Percentiles rank a stretch among this genome's conserved stretches.
Conservation (phyloP, 768 basidiomycete species). For the Russula ochroleuca region DNA sequence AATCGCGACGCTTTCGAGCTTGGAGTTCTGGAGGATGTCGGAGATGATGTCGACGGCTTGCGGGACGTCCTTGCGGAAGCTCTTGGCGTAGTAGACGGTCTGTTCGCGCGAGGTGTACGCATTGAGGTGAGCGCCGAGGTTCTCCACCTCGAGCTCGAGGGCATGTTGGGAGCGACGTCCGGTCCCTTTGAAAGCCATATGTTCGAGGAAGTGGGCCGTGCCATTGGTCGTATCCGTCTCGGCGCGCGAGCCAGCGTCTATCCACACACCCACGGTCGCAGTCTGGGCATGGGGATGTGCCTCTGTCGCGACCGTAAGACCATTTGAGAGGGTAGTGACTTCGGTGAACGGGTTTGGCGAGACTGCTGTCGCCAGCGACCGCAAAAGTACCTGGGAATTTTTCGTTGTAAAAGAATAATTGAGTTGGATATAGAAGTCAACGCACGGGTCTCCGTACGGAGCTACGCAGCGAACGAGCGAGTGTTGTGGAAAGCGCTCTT, state of each 20-base stretch:
- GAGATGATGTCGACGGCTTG: slow-evolving; percentile 93
- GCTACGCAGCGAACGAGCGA: slow-evolving; percentile 23
- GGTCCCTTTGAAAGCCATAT: slow-evolving; percentile 98
- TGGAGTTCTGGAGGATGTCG: slow-evolving; percentile 96
- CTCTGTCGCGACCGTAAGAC: slow-evolving; percentile 92
- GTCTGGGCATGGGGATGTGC: slow-evolving; percentile 87
- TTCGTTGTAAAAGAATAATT: slow-evolving; percentile 19
- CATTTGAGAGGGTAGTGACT: slow-evolving; percentile 89
- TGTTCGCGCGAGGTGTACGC: slow-evolving; percentile 99
- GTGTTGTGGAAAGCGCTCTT: slow-evolving; percentile 23
- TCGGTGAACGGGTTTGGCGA: slow-evolving; percentile 73
- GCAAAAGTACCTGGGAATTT: slow-evolving; percentile 45
- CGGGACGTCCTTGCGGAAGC: slow-evolving; percentile 92
- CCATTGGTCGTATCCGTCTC: slow-evolving; percentile 95
- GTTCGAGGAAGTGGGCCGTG: slow-evolving; percentile 97
- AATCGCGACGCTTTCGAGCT: slow-evolving; percentile 80
- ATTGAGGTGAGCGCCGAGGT: slow-evolving; percentile 94
- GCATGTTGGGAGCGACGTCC: slow-evolving; percentile 79
- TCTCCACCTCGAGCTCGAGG: slow-evolving; percentile 96
- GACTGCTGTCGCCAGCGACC: slow-evolving; percentile 72
- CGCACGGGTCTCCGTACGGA: slow-evolving; percentile 20
- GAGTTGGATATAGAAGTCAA: background rate
- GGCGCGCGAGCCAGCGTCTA: slow-evolving; percentile 95
- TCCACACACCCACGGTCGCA: slow-evolving; percentile 98
- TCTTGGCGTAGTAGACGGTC: slow-evolving; percentile 99